Evolutionary conservation across 176 grass and related monocot species (phyloP).

Genomic region (Aegilops longissima): DNA sequence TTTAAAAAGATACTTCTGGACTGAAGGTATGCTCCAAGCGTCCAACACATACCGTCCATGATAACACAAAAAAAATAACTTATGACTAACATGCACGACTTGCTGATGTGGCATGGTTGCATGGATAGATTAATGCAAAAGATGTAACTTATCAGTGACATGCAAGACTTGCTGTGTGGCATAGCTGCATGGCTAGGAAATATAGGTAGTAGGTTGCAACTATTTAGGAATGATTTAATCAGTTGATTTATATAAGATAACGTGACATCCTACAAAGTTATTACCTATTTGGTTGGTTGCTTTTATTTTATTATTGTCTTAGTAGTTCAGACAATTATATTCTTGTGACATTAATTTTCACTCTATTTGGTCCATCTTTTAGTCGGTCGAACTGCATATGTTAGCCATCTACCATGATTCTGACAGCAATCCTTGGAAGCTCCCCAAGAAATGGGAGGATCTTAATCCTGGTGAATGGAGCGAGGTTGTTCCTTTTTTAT

Average conservation of each 20-base stretch:
- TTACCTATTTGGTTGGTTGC: slow-evolving; percentile 11
- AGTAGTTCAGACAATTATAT: slow-evolving; percentile 15
- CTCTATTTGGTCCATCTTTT: slow-evolving; percentile 41
- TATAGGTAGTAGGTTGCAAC: not conserved
- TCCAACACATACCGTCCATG: not conserved
- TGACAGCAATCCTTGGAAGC: slow-evolving; percentile 71
- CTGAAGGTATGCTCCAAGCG: not conserved
- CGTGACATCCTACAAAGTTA: not conserved
- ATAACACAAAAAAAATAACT: not conserved
- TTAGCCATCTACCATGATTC: slow-evolving; percentile 95
- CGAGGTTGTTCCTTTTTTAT: slow-evolving; percentile 57
- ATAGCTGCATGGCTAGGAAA: not conserved
- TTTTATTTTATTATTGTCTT: slow-evolving; percentile 19
- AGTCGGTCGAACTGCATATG: slow-evolving; percentile 87
- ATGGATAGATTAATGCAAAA: not conserved
- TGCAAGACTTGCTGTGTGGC: not conserved
- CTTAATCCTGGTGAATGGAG: slow-evolving; percentile 82
- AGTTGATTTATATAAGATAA: slow-evolving; percentile 13
- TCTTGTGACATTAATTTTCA: slow-evolving; percentile 12
- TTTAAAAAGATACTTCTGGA: not conserved
- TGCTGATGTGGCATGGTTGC: not conserved
- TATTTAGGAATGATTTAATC: slow-evolving; percentile 3
- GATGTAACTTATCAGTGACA: not conserved
- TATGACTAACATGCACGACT: not conserved
- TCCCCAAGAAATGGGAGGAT: slow-evolving; percentile 90